Conservation (phyloP, 164 flowering plant genomes). For the Aristolochia californica region DNA sequence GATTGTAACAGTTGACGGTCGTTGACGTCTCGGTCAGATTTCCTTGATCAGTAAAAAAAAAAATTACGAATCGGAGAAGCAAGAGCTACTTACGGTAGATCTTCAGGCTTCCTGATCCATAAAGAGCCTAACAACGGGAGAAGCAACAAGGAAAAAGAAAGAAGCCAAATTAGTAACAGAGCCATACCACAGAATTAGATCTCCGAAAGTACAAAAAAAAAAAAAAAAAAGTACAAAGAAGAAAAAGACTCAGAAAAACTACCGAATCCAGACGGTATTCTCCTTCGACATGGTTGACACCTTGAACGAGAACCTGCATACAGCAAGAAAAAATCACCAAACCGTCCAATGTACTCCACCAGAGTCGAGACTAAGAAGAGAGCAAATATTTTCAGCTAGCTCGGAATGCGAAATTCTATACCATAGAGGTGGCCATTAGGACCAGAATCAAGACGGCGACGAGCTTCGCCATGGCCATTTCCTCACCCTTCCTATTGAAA, state of each 20-base stretch:
- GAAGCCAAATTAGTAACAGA: not conserved
- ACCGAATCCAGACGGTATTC: slow-evolving; percentile 18
- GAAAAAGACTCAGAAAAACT: not conserved
- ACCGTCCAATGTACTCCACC: not conserved
- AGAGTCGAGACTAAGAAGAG: too few species aligned
- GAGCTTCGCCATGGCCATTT: slow-evolving; percentile 33
- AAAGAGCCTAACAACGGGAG: slow-evolving; percentile 11
- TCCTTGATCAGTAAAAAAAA: too few species aligned
- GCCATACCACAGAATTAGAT: too few species aligned
- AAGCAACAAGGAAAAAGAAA: not conserved
- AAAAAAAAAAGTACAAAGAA: too few species aligned
- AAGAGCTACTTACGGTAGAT: slow-evolving; percentile 26
- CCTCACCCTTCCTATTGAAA: not conserved
- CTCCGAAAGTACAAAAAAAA: not conserved
- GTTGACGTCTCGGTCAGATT: too few species aligned
- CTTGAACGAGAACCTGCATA: slow-evolving; percentile 22
- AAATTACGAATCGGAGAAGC: not conserved
- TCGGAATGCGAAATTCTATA: too few species aligned
- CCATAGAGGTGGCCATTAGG: slow-evolving; percentile 41
- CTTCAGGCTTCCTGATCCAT: slow-evolving; percentile 31
- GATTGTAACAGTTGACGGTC: too few species aligned
- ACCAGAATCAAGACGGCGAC: slow-evolving; percentile 30
- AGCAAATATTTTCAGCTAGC: too few species aligned
- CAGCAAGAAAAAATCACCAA: not conserved
- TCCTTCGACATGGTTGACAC: slow-evolving; percentile 1